A percentile compares a stretch with the other conserved stretches of the same genome.
Conservation (phyloP, 2,329 filamentous ascomycete genomes). For the Neofusicoccum ribis region DNA sequence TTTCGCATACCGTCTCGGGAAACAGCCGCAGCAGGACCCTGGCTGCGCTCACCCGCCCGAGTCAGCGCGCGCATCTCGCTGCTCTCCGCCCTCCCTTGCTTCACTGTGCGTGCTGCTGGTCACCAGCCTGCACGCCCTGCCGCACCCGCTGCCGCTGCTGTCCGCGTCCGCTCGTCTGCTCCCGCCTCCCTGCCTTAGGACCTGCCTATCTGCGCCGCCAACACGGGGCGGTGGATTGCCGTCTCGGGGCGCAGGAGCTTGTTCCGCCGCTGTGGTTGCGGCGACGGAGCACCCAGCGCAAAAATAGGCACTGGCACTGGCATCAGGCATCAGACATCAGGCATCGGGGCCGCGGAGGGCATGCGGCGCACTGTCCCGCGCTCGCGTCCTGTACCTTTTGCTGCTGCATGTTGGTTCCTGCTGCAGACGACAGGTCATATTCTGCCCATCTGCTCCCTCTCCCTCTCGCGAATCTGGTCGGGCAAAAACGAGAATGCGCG, state of each 20-base stretch:
- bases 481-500: constrained; percentile 7
- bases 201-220: background rate
- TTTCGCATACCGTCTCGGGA: constrained; percentile 2
- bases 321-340: background rate
- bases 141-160: background rate
- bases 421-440: constrained; percentile 14
- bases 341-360: background rate
- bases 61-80: constrained; percentile 11
- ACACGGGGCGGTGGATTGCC: background rate
- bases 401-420: background rate
- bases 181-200: background rate
- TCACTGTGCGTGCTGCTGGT: background rate
- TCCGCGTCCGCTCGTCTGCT: constrained; percentile 1
- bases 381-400: constrained; percentile 7
- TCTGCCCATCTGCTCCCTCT: background rate
- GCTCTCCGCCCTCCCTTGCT: background rate
- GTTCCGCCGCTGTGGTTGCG: background rate
- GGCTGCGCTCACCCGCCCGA: background rate
- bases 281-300: background rate
- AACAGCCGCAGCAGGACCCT: constrained; percentile 12
- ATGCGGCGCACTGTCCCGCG: constrained; percentile 7
- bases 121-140: background rate
- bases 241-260: background rate
- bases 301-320: background rate
- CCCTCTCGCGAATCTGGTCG: background rate